Evolutionary conservation across 108 stramenopile species (phyloP), one percentile per base, ranked within the genome.

Genomic region (Pseudonitzschia delicatissima): DNA sequence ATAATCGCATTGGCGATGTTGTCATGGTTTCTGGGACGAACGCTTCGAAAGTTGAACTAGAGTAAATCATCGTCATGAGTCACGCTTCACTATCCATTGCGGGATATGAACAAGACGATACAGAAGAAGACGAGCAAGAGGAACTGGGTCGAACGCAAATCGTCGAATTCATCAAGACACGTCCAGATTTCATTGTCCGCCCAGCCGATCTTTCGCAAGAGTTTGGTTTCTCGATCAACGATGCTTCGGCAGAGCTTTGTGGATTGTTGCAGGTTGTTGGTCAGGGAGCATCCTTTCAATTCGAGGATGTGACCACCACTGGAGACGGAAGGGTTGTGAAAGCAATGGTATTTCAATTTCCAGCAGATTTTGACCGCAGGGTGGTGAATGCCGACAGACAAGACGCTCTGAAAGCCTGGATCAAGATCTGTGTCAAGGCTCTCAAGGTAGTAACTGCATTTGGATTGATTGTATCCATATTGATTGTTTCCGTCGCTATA

Each of bases 281-380:
- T 17, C 68, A 82, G 48, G 91, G 91, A 21, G 84, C 92, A 4
- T 72, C 83, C 25, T 91, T 94, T 77, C 60, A 50, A 17, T 94
- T 94, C 68, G 88, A 88, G 49, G 64, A 63, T 9, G 55, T 83
- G 1, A 64, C 68, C 25, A 59, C 23, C 21, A 53, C 6, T 28
- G 52, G 52, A 53, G 26, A 15, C 52, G 58, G 49, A 29, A 42
- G 44, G 29, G 39, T 55, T 35, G 63, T 77, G 28, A 21, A 62
- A 17, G 71, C 80, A 1, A 94, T 94, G 92, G 88, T 82, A 12
- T 94, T 94, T 58, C 73, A 77, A 13, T 94, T 94, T 67, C 92
- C 92, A 21, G 62, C 62, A 15, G 88, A 91, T 72, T 94, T 94
- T 69, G 83, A 80, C 59, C 23, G 29, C 33, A 75, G 72, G 9